Evolutionary conservation across 768 basidiomycete species (phyloP), one percentile per base, ranked within the genome.

Genomic region (Pluteus cervinus): DNA sequence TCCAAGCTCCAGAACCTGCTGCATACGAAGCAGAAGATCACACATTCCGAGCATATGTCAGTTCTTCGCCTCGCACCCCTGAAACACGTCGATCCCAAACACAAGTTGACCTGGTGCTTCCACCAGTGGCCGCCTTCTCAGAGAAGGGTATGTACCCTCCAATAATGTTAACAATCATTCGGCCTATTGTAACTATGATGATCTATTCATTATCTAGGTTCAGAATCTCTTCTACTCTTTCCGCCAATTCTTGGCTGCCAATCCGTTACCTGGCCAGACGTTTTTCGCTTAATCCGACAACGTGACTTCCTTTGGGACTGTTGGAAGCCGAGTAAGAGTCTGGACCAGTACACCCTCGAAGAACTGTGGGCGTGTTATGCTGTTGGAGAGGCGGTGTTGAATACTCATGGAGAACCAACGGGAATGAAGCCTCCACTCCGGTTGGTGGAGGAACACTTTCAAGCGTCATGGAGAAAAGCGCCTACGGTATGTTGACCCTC

Each of bases 401-500:
- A 52, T 29, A 37, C 23, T 1, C 32, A 42, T 0, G 47, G 47
- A 6, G 26, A 29, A 16, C 50, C 54, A 29, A 52, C 48, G 2
- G 51, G 57, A 4, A 22, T 49, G 25, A 52, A 57, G 24, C 58
- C 51, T 9, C 56, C 55, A 2, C 39, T 60, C 20, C 44, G 43
- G 9, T 14, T 46, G 1, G 47, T 57, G 9, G 54, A 58, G 28
- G 24, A 44, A 16, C 33, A 43, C 12, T 54, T 56, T 23, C 39
- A 48, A 20, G 33, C 39, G 3, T 23, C 23, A 9, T 54, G 55
- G 48, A 37, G 42, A 11, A 41, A 37, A 20, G 38, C 36, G 15
- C 82, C 55, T 62, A 81, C 11, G 76, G 86, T 57, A 48, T 59
- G 10, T 52, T 55, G 40, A 61, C 64, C 11, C 56, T 52, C 22